Conservation (phyloP, 1,139 yeast genomes). For the Yamadazyma dendronema region DNA sequence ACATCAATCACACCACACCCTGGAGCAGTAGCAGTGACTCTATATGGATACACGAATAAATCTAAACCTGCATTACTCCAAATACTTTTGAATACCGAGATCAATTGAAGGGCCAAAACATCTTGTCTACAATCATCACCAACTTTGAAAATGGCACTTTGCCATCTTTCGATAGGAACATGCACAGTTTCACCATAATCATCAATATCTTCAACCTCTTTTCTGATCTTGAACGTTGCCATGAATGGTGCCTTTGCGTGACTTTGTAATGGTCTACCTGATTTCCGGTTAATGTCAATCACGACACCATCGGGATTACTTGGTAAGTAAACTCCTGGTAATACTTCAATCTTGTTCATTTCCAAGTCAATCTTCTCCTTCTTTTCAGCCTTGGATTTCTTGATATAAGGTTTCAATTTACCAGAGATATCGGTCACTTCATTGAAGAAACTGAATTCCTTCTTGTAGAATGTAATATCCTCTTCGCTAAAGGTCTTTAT, state of each 20-base stretch:
- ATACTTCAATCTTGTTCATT: conserved; percentile 75
- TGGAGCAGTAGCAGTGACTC: conserved; percentile 98
- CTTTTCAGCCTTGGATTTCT: conserved; percentile 93
- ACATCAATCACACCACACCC: conserved; percentile 99
- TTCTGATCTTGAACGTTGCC: conserved; percentile 88
- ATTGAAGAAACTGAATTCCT: conserved; percentile 85
- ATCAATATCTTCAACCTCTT: conserved; percentile 45
- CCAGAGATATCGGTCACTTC: conserved; percentile 95
- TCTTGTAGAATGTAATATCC: conserved; percentile 69
- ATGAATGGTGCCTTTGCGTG: conserved; percentile 98
- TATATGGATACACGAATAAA: conserved; percentile 84
- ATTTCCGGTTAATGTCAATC: conserved; percentile 83
- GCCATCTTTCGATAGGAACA: conserved; percentile 63
- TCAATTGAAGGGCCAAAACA: conserved; percentile 87
- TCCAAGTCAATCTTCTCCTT: conserved; percentile 96
- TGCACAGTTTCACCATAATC: conserved; percentile 40
- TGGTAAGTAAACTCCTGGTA: conserved; percentile 88
- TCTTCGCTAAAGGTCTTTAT: conserved; percentile 55
- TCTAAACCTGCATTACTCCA: conserved; percentile 89
- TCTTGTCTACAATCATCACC: conserved; percentile 99
- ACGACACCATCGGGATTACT: conserved; percentile 96
- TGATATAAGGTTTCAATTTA: conserved; percentile 88
- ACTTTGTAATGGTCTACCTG: conserved; percentile 95
- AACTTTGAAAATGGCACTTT: conserved; percentile 96
- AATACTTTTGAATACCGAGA: conserved; percentile 86